These are phyloP conservation scores for Nicotiana undulata DNA, from an alignment of 257 asterid species.

Conservation along the genomic window DNA sequence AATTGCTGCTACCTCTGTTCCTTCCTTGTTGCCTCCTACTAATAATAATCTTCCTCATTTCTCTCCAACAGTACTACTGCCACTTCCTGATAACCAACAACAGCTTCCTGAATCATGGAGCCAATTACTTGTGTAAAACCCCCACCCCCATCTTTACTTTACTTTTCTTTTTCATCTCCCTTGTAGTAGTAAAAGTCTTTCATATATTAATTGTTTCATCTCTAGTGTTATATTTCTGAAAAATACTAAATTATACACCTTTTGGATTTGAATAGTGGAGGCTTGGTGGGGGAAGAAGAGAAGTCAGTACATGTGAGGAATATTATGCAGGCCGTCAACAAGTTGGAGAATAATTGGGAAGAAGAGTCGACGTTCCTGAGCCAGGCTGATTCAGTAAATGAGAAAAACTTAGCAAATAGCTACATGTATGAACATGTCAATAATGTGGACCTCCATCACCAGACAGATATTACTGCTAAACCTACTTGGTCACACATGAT, in stretches of 20 bases:
- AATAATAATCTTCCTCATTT: slow-evolving; percentile 7
- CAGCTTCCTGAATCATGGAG: slow-evolving; percentile 62
- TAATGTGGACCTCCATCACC: slow-evolving; percentile 20
- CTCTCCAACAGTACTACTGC: slow-evolving; percentile 13
- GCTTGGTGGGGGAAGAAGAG: slow-evolving; percentile 53
- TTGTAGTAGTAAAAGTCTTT: background rate
- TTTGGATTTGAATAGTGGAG: slow-evolving; percentile 32
- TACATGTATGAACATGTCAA: slow-evolving; percentile 13
- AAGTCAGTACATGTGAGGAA: slow-evolving; percentile 16
- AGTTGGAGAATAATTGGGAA: slow-evolving; percentile 46
- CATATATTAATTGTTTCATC: background rate
- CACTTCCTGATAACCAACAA: slow-evolving; percentile 40
- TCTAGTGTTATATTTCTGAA: no score
- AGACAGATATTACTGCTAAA: slow-evolving; percentile 8
- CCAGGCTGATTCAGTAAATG: slow-evolving; percentile 23
- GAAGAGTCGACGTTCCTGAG: slow-evolving; percentile 24
- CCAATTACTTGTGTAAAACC: slow-evolving; percentile 52
- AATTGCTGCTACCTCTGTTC: background rate
- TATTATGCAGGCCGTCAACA: slow-evolving; percentile 26
- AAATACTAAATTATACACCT: background rate
- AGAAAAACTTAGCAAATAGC: slow-evolving; percentile 10
- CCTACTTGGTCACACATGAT: slow-evolving; percentile 34
- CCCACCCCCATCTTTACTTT: slow-evolving; percentile 6
- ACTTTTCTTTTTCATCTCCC: background rate
- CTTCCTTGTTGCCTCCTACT: slow-evolving; percentile 24